These are phyloP conservation scores for Pelargonium nanum DNA, from an alignment of 345 rosid genomes.

Conservation along the genomic window DNA sequence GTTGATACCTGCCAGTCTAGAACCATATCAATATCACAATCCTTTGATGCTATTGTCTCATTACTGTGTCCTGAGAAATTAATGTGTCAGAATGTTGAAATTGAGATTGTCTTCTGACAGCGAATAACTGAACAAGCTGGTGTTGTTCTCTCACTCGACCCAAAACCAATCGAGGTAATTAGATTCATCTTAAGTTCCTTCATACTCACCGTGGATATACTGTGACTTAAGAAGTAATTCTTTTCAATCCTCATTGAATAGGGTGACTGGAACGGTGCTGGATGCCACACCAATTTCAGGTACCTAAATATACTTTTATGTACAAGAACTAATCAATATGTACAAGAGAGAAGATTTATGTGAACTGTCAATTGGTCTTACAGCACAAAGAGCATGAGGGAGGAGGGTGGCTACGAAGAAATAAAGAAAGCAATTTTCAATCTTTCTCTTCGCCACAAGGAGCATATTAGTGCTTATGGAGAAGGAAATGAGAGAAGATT, in stretches of 20 bases:
- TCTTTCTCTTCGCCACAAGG: constrained; percentile 79
- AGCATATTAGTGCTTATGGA: constrained; percentile 88
- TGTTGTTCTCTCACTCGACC: constrained; percentile 83
- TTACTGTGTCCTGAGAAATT: too few species aligned
- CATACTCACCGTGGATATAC: neutral
- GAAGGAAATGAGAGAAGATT: constrained; percentile 98
- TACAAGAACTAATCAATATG: neutral
- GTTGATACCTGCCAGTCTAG: too few species aligned
- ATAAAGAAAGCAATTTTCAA: constrained; percentile 89
- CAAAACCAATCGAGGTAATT: constrained; percentile 80
- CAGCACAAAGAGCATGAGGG: constrained; percentile 96
- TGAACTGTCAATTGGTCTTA: neutral
- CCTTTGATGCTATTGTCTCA: neutral
- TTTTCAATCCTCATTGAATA: constrained; percentile 23
- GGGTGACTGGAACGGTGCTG: constrained; percentile 99
- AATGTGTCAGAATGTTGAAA: constrained; percentile 4
- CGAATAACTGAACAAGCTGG: constrained; percentile 98
- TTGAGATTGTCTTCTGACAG: constrained; percentile 29
- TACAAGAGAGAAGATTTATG: neutral
- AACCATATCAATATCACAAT: too few species aligned
- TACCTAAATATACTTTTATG: constrained; percentile 2
- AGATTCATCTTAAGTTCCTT: too few species aligned
- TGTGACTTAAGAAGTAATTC: neutral
- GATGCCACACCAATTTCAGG: constrained; percentile 97
- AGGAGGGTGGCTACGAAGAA: constrained; percentile 79